Percentiles rank a stretch among this genome's conserved stretches.
phyloP scores from a whole-genome alignment of 495 filamentous ascomycete genomes.

The Neurospora sp. region DNA sequence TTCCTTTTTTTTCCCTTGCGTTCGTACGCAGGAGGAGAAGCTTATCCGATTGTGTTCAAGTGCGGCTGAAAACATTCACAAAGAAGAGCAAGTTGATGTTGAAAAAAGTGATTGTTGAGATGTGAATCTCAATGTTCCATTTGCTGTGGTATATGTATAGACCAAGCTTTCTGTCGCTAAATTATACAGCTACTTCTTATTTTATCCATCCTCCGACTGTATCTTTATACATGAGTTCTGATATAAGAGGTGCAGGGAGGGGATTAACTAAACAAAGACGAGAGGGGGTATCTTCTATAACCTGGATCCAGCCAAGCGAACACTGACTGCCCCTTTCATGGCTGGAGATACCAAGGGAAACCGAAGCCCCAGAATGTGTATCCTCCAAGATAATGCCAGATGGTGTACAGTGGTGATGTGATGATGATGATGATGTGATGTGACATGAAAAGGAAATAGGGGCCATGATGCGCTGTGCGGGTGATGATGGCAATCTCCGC shows the following conservation, averaged over 20 bases:
- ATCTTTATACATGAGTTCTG: background rate
- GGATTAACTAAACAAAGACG: slow-evolving; percentile 22
- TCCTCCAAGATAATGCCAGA: slow-evolving; percentile 7
- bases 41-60: background rate
- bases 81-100: background rate
- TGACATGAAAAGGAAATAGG: slow-evolving; percentile 3
- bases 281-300: slow-evolving; percentile 38
- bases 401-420: slow-evolving; percentile 3
- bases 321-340: slow-evolving; percentile 21
- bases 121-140: background rate
- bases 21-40: background rate
- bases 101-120: background rate
- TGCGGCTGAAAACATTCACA: background rate
- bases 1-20: background rate
- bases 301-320: slow-evolving; percentile 37
- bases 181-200: background rate
- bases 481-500: background rate
- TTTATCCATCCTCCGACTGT: background rate
- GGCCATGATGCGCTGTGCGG: background rate
- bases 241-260: background rate
- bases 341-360: background rate
- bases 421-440: slow-evolving; percentile 2
- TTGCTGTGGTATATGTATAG: background rate
- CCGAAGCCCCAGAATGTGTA: background rate
- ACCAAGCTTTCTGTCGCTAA: background rate